Percentiles rank a stretch among this genome's conserved stretches.
phyloP scores from a whole-genome alignment of 768 basidiomycete species.

The Calocera cornea region DNA sequence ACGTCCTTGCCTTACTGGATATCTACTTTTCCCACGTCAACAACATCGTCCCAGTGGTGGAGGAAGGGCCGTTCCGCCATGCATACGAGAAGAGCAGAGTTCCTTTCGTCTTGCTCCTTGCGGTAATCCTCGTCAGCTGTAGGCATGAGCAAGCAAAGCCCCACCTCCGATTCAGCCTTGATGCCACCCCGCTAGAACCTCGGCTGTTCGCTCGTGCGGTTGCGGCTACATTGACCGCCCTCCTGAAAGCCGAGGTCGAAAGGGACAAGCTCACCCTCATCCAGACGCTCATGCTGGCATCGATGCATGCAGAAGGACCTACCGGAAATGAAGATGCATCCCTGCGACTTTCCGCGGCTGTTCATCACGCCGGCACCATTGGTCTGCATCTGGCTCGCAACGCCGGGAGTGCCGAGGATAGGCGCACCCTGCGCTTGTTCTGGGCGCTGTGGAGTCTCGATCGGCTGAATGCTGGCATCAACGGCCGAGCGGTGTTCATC shows the following conservation, averaged over 20 bases:
- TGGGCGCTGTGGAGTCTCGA: conserved; percentile 3
- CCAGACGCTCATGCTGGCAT: conserved; percentile 1
- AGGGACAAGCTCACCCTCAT: not conserved
- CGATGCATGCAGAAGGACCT: not conserved
- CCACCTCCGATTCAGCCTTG: not conserved
- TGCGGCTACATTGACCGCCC: not conserved
- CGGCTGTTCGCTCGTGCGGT: not conserved
- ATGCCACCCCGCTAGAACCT: not conserved
- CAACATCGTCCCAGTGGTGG: not conserved
- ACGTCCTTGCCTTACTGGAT: not conserved
- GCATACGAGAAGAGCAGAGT: not conserved
- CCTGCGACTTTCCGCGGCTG: not conserved
- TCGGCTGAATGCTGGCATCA: not conserved
- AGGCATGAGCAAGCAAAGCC: not conserved
- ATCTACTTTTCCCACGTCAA: conserved; percentile 1
- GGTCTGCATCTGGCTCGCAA: not conserved
- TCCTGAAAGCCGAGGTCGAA: conserved; percentile 5
- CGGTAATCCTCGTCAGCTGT: not conserved
- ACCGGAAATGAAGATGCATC: not conserved
- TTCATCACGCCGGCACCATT: not conserved
- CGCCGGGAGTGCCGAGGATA: not conserved
- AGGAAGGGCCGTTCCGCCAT: not conserved
- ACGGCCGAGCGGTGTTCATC: not conserved
- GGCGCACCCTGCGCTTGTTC: not conserved
- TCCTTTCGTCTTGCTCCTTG: not conserved